Evolutionary conservation across 257 asterid species (phyloP).

Genomic region (Hygrophila difformis): DNA sequence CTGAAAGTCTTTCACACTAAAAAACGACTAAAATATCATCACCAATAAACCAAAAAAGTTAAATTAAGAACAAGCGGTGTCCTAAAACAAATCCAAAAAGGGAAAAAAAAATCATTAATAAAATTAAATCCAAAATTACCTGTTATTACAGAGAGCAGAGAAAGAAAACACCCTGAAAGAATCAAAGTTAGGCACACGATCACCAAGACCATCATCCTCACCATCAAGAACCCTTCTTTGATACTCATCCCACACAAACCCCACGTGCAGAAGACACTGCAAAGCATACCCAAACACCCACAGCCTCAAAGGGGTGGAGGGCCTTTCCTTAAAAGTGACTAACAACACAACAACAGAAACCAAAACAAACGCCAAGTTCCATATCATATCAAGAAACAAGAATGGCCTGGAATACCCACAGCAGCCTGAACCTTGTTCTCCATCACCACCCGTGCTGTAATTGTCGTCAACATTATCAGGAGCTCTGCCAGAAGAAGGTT

Average conservation of each 20-base stretch:
- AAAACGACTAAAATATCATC: too few species aligned
- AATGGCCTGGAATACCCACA: constrained; percentile 60
- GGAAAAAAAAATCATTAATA: neutral
- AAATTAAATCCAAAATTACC: constrained; percentile 23
- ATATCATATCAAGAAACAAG: constrained; percentile 66
- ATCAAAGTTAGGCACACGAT: constrained; percentile 16
- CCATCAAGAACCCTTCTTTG: constrained; percentile 32
- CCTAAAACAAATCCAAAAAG: too few species aligned
- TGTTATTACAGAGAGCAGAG: constrained; percentile 36
- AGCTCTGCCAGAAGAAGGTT: too few species aligned
- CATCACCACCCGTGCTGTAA: constrained; percentile 12
- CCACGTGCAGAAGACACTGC: constrained; percentile 71
- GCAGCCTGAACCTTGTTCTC: constrained; percentile 14
- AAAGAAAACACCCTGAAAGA: constrained; percentile 25
- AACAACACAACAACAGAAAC: constrained; percentile 55
- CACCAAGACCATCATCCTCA: constrained; percentile 14
- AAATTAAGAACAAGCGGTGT: neutral
- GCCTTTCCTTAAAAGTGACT: constrained; percentile 46
- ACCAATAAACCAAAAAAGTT: too few species aligned
- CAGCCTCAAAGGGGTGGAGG: constrained; percentile 67
- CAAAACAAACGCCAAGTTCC: constrained; percentile 68
- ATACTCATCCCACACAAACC: constrained; percentile 54
- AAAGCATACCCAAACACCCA: constrained; percentile 84
- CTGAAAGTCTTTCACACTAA: too few species aligned
- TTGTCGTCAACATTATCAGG: constrained; percentile 1